Conservation (phyloP, 257 asterid species). For the Cynanchum wilfordii region DNA sequence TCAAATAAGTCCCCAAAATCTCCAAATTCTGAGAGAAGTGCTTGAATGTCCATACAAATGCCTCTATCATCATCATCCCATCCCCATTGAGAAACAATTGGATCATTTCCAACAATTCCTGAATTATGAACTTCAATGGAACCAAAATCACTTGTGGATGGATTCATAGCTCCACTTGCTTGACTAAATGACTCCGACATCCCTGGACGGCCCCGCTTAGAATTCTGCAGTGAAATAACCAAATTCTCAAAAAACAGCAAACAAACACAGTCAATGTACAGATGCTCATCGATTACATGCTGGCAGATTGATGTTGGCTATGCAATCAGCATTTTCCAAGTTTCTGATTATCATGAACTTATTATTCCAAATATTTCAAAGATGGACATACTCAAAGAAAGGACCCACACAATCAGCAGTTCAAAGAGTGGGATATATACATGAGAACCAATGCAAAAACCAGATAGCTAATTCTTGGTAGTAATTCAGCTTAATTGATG, state of each 20-base stretch:
- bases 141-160: constrained; percentile 65
- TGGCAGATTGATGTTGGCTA: not conserved
- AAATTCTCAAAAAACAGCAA: constrained; percentile 9
- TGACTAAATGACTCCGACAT: constrained; percentile 75
- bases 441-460: not conserved
- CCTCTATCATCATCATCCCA: constrained; percentile 95
- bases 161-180: constrained; percentile 71
- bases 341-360: not conserved
- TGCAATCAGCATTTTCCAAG: not conserved
- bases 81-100: constrained; percentile 60
- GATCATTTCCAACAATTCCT: constrained; percentile 52
- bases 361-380: not conserved
- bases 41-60: constrained; percentile 77
- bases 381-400: not conserved
- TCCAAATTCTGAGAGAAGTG: constrained; percentile 90
- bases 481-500: not conserved
- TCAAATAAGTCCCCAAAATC: constrained; percentile 96
- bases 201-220: constrained; percentile 71
- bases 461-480: not conserved
- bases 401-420: not conserved
- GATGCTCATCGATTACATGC: not conserved
- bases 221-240: constrained; percentile 43
- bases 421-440: not conserved
- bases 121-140: constrained; percentile 58
- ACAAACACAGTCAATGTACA: not conserved